phyloP scores from a whole-genome alignment of 2,329 filamentous ascomycete genomes.

The Dendrostoma leiphaemia region DNA sequence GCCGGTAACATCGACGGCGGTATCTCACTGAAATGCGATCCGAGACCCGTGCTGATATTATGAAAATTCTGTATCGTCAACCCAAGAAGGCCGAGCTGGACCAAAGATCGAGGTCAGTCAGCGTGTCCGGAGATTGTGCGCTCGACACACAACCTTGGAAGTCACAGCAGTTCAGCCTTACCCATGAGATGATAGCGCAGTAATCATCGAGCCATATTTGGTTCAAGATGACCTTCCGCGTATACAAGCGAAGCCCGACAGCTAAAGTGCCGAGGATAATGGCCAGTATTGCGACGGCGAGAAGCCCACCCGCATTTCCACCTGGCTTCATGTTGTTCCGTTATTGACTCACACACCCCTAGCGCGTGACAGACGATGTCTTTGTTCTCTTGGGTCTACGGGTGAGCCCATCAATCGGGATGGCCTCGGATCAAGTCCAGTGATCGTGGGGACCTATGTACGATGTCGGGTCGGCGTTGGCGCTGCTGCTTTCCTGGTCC shows the following conservation, averaged over 20 bases:
- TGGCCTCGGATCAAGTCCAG: background rate
- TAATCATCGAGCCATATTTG: conserved; percentile 30
- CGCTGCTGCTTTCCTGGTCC: background rate
- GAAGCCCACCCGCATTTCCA: background rate
- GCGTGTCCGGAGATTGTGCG: background rate
- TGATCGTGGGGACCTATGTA: background rate
- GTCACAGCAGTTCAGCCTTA: conserved; percentile 24
- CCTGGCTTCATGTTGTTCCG: conserved; percentile 3
- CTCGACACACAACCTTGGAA: no score
- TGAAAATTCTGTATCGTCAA: background rate
- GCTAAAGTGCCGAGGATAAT: background rate
- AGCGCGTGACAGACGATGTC: background rate
- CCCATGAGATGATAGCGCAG: conserved; percentile 36
- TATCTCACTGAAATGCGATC: conserved; percentile 18
- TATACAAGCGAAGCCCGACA: conserved; percentile 30
- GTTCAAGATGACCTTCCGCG: conserved; percentile 26
- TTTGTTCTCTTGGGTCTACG: background rate
- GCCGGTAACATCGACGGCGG: background rate
- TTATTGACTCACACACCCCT: background rate
- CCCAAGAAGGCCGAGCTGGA: conserved; percentile 15
- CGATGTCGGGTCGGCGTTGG: background rate
- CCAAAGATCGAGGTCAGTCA: conserved; percentile 1
- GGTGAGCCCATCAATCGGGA: background rate
- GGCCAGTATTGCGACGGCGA: conserved; percentile 1
- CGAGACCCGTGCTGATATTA: conserved; percentile 15